These are phyloP conservation scores for Beauveria sp. DNA, from an alignment of 2,329 filamentous ascomycete genomes.

Conservation along the genomic window DNA sequence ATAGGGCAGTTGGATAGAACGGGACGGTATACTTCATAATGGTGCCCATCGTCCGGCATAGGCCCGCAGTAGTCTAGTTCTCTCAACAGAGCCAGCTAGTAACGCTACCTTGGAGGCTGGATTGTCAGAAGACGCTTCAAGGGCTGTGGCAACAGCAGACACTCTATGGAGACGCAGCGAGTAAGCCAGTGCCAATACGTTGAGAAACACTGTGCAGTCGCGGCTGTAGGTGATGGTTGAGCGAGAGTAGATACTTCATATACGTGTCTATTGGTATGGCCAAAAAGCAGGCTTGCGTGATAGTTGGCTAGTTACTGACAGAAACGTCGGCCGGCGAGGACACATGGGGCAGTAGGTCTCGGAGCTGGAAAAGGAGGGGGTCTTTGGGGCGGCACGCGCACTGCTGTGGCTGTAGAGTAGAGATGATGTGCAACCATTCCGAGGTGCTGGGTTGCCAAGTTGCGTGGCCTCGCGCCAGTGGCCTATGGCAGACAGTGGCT, in stretches of 20 bases:
- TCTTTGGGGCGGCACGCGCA: neutral
- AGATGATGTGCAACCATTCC: constrained; percentile 5
- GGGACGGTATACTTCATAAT: neutral
- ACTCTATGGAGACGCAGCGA: neutral
- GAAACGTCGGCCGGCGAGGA: neutral
- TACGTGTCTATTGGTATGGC: neutral
- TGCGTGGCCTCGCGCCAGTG: neutral
- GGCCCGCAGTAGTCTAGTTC: constrained; percentile 1
- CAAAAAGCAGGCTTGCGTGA: neutral
- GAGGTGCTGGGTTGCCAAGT: neutral
- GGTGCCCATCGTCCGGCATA: neutral
- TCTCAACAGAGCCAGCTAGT: neutral
- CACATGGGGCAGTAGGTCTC: neutral
- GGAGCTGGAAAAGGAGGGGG: constrained; percentile 3
- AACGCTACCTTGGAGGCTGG: neutral
- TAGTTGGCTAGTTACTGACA: neutral
- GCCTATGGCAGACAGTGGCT: neutral
- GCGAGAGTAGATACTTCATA: neutral
- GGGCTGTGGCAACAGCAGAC: neutral
- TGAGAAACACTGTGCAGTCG: neutral
- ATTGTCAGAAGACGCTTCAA: neutral
- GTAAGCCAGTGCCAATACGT: neutral
- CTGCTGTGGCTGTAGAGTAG: neutral
- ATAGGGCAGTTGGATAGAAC: neutral
- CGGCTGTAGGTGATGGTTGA: neutral